phyloP scores from a whole-genome alignment of 1,284 basidiomycete species.

The Leccinum huronense region DNA sequence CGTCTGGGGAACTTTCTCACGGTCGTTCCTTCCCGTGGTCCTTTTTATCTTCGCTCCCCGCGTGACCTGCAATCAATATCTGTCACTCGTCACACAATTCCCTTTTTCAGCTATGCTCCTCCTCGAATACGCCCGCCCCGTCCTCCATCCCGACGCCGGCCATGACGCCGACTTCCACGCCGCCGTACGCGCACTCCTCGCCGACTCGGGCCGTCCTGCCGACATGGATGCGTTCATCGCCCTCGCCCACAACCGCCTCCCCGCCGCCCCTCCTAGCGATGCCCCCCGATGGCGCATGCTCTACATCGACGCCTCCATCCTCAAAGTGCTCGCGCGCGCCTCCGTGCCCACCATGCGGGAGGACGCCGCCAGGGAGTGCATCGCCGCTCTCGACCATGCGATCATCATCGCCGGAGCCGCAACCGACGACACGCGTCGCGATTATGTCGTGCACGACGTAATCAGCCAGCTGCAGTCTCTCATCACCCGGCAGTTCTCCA shows the following conservation, averaged over 20 bases:
- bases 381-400: conserved; percentile 71
- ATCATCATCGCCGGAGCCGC: conserved; percentile 81
- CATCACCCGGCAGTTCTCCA: conserved; percentile 13
- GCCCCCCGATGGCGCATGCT: conserved; percentile 51
- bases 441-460: conserved; percentile 54
- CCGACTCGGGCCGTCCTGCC: conserved; percentile 3
- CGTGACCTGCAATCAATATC: conserved; percentile 31
- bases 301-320: conserved; percentile 64
- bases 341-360: conserved; percentile 32
- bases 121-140: conserved; percentile 18
- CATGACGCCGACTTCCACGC: conserved; percentile 15
- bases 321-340: conserved; percentile 48
- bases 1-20: conserved; percentile 43
- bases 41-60: conserved; percentile 39
- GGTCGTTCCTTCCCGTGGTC: conserved; percentile 35
- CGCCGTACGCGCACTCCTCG: conserved; percentile 15
- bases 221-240: conserved; percentile 34
- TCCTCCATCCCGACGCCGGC: conserved; percentile 12
- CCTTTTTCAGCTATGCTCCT: conserved; percentile 13
- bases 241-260: conserved; percentile 39
- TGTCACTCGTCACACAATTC: conserved; percentile 17
- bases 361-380: conserved; percentile 32
- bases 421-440: conserved; percentile 58
- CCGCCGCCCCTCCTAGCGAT: conserved; percentile 24
- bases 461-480: conserved; percentile 50